Conservation (phyloP, 805 yeast species). For the Candida hispaniensis region DNA sequence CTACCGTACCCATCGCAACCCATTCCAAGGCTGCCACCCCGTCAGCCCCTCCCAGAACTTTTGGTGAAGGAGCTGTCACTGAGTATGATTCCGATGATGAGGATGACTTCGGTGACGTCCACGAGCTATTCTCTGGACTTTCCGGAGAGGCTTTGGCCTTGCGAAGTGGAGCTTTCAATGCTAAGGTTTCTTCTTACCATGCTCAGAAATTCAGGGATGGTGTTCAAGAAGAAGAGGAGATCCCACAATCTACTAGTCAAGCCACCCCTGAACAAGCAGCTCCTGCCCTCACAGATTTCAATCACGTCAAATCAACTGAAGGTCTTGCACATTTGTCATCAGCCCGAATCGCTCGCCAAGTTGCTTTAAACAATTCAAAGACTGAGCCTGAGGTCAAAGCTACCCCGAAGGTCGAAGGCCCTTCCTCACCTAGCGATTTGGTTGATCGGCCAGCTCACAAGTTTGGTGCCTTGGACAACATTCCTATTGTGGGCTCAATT, state of each 20-base stretch:
- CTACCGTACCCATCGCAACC: no score
- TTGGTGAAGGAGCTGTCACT: constrained; percentile 14
- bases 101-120: constrained; percentile 14
- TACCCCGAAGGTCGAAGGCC: no score
- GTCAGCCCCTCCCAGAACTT: constrained; percentile 11
- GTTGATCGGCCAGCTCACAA: no score
- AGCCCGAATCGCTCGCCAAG: constrained; percentile 13
- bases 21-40: no score
- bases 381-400: no score
- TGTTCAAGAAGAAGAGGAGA: constrained; percentile 8
- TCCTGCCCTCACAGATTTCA: constrained; percentile 3
- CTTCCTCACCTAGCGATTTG: no score
- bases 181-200: constrained; percentile 11
- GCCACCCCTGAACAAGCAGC: constrained; percentile 11
- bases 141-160: constrained; percentile 13
- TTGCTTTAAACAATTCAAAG: constrained; percentile 10
- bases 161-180: constrained; percentile 5
- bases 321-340: constrained; percentile 9
- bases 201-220: constrained; percentile 12
- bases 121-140: constrained; percentile 6
- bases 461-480: no score
- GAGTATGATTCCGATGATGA: constrained; percentile 16
- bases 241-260: constrained; percentile 9
- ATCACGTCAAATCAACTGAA: constrained; percentile 11
- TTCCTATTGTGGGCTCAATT: no score